phyloP scores from a whole-genome alignment of 495 filamentous ascomycete genomes.

The Jackrogersella multiformis region DNA sequence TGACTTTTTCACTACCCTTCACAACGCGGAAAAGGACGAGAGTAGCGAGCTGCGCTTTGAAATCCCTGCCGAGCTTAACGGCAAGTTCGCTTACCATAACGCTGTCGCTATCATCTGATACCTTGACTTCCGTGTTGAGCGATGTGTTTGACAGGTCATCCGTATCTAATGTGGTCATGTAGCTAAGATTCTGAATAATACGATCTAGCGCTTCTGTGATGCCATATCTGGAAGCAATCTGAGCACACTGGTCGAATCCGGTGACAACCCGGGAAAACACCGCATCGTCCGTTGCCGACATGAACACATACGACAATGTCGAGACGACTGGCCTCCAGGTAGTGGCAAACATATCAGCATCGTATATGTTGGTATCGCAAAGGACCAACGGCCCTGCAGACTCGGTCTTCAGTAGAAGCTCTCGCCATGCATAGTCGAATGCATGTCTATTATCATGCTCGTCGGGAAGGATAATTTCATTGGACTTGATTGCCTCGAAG shows the following conservation, averaged over 20 bases:
- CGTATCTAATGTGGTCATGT: conserved; percentile 86
- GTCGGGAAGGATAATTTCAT: conserved; percentile 96
- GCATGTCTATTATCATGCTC: conserved; percentile 96
- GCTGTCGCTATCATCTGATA: conserved; percentile 85
- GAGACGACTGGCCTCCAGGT: conserved; percentile 96
- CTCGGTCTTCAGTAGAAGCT: conserved; percentile 86
- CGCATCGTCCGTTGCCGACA: conserved; percentile 97
- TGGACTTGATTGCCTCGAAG: conserved; percentile 87
- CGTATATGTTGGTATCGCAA: conserved; percentile 92
- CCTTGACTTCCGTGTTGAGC: conserved; percentile 96
- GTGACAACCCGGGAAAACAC: conserved; percentile 93
- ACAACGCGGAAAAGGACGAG: conserved; percentile 93
- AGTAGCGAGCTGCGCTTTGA: conserved; percentile 90
- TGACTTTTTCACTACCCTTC: conserved; percentile 78
- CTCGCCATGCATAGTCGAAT: conserved; percentile 97
- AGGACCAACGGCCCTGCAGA: conserved; percentile 75
- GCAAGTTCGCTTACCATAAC: conserved; percentile 99
- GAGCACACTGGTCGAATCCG: conserved; percentile 95
- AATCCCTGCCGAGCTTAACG: conserved; percentile 94
- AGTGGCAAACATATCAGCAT: conserved; percentile 96
- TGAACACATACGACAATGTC: conserved; percentile 96
- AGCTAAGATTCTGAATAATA: conserved; percentile 86
- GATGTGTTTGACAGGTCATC: conserved; percentile 78
- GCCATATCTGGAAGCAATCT: conserved; percentile 87
- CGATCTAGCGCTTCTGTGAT: conserved; percentile 89